Percentiles rank a stretch among this genome's conserved stretches.
Evolutionary conservation across 441 rosid genomes (phyloP).

Genomic region (Corymbia citriodora): DNA sequence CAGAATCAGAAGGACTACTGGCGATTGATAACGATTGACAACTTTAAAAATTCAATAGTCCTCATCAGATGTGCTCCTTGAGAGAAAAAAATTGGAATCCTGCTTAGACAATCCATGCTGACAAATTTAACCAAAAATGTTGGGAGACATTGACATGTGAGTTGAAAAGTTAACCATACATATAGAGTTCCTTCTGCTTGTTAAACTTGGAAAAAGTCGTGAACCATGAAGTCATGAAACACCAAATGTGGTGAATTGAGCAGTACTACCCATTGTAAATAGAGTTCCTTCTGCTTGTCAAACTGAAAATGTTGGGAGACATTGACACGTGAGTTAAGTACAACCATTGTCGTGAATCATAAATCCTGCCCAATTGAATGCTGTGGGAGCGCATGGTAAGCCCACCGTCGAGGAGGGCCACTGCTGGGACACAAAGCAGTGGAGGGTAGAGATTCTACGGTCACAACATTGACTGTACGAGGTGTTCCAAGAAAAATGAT

Average conservation of each 20-base stretch:
- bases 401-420: background rate
- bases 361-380: background rate
- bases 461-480: background rate
- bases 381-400: background rate
- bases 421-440: background rate
- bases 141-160: background rate
- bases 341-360: background rate
- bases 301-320: background rate
- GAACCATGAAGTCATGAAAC: background rate
- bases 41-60: background rate
- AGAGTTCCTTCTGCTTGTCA: background rate
- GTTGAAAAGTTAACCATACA: background rate
- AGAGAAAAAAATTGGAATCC: background rate
- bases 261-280: background rate
- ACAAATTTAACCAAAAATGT: background rate
- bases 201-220: background rate
- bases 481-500: background rate
- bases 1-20: background rate
- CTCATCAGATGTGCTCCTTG: background rate
- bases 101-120: background rate
- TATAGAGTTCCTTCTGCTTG: background rate
- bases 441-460: background rate
- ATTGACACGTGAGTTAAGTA: background rate
- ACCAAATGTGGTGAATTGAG: background rate
- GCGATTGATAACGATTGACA: background rate